A percentile compares a stretch with the other conserved stretches of the same genome.
These are phyloP conservation scores for Myxozyma geophila DNA, from an alignment of 805 yeast species.

Conservation along the genomic window DNA sequence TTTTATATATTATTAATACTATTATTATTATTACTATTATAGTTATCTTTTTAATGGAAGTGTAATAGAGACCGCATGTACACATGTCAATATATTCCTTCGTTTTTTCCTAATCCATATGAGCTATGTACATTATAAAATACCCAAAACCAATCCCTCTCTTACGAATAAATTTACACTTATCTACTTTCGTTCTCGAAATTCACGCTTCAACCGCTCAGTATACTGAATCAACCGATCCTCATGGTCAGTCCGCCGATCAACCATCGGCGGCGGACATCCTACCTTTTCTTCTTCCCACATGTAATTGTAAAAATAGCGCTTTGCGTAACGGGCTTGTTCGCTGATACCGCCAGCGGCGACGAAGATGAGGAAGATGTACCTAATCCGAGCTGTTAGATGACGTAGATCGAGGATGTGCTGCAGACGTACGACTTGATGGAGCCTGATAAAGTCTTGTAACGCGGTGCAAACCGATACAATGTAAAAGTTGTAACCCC, in stretches of 20 bases:
- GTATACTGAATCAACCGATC: constrained; percentile 12
- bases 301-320: constrained; percentile 16
- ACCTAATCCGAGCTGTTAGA: constrained; percentile 5
- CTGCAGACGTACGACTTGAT: constrained; percentile 20
- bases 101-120: neutral
- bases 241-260: neutral
- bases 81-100: neutral
- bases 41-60: neutral
- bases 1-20: neutral
- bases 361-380: constrained; percentile 11
- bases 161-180: too few species aligned
- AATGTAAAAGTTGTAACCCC: constrained; percentile 7
- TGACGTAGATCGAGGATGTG: neutral
- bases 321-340: constrained; percentile 23
- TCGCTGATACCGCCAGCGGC: constrained; percentile 21
- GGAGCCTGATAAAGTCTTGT: constrained; percentile 14
- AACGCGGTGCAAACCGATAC: constrained; percentile 8
- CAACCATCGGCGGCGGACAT: constrained; percentile 7
- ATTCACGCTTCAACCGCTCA: constrained; percentile 2
- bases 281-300: constrained; percentile 22
- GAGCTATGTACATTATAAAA: neutral
- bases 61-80: neutral
- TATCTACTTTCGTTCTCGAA: neutral
- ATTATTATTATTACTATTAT: neutral
- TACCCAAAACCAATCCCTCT: too few species aligned